Conservation (phyloP, 2,329 filamentous ascomycete species). For the Colletotrichum ledebouriae region DNA sequence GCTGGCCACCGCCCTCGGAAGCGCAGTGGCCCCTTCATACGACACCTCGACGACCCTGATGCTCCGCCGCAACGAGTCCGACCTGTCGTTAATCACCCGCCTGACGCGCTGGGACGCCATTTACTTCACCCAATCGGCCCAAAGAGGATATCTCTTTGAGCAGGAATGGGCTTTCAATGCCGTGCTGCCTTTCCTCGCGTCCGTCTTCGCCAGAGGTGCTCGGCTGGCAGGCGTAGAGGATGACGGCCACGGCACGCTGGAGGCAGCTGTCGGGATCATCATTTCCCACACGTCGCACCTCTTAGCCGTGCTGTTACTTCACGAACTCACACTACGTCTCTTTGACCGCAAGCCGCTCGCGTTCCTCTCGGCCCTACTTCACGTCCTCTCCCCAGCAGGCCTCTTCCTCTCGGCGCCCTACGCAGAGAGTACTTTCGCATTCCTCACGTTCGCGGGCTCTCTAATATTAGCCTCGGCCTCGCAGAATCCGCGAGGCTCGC, state of each 20-base stretch:
- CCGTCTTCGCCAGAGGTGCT: conserved; percentile 50
- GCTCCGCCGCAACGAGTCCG: conserved; percentile 48
- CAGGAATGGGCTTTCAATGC: conserved; percentile 87
- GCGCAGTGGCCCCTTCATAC: conserved; percentile 71
- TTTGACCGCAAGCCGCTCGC: conserved; percentile 67
- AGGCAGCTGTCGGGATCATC: conserved; percentile 70
- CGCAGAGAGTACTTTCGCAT: conserved; percentile 82
- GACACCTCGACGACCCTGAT: conserved; percentile 78
- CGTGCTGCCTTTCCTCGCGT: conserved; percentile 60
- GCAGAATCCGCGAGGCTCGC: conserved; percentile 51
- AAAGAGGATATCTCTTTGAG: conserved; percentile 77
- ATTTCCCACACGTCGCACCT: conserved; percentile 83
- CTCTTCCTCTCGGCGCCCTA: conserved; percentile 92
- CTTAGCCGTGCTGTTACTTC: conserved; percentile 79
- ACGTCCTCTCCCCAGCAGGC: conserved; percentile 88
- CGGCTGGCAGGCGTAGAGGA: conserved; percentile 45
- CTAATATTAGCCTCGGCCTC: conserved; percentile 73
- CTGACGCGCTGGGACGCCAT: conserved; percentile 86
- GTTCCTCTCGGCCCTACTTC: conserved; percentile 78
- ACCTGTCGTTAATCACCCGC: conserved; percentile 61
- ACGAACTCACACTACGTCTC: conserved; percentile 72
- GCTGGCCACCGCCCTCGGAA: conserved; percentile 69
- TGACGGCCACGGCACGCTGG: conserved; percentile 46
- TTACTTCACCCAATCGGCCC: conserved; percentile 76
- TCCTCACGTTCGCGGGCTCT: conserved; percentile 81